Evolutionary conservation across 2,329 filamentous ascomycete species (phyloP).

Genomic region (Colletotrichum camelliae): DNA sequence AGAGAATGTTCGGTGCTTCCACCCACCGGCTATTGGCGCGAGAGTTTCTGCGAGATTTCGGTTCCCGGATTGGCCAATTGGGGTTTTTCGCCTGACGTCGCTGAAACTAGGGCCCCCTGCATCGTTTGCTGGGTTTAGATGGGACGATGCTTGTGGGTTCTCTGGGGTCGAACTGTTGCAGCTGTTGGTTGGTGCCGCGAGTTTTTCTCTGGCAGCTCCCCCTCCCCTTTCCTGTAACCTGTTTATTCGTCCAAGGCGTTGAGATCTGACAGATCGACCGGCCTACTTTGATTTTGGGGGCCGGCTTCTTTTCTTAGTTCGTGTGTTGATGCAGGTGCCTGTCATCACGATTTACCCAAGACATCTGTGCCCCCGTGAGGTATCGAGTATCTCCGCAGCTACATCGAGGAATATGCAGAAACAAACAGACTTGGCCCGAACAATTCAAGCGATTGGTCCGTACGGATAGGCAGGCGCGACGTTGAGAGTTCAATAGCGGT

Average conservation of each 20-base stretch:
- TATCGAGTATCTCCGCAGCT: neutral
- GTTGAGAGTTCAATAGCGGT: neutral
- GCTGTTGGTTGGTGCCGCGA: neutral
- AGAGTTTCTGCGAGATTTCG: slow-evolving; percentile 17
- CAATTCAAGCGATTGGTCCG: slow-evolving; percentile 6
- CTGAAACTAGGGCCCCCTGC: neutral
- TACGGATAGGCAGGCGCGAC: neutral
- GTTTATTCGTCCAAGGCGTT: neutral
- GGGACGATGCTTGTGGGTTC: slow-evolving; percentile 3
- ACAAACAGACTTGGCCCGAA: neutral
- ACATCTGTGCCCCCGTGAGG: neutral
- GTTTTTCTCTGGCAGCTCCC: neutral
- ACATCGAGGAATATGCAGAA: neutral
- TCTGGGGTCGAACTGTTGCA: neutral
- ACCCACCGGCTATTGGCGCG: slow-evolving; percentile 13
- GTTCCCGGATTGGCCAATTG: neutral
- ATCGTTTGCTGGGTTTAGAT: neutral
- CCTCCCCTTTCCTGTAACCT: neutral
- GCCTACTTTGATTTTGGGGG: neutral
- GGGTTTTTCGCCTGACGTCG: neutral
- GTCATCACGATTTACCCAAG: neutral
- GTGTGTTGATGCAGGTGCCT: neutral
- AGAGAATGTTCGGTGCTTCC: slow-evolving; percentile 6
- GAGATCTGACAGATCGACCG: neutral
- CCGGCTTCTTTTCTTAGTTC: neutral